Base-by-base conservation (phyloP, 148 eudicot genomes). In the Chenopodium suecicum region DNA sequence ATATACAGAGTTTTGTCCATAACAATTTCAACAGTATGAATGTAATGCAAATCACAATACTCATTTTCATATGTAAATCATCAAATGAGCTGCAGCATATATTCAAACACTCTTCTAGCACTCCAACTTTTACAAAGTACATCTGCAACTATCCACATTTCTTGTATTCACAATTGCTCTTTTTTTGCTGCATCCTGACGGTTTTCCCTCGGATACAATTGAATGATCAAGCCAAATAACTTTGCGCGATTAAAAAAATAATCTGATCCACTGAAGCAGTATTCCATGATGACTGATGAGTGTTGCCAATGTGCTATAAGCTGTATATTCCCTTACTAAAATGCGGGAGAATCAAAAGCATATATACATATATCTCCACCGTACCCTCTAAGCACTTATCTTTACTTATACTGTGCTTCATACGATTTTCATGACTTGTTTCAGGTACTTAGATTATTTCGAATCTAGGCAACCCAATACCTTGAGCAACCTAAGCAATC, bases 381-480 rank as follows among this genome's bases (percentile, higher is more conserved):
- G 22, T 41, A 60, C 56, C 47, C 47, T 67, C 74, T 32, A 71
- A 5, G 69, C 44, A 41, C 44, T 41, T 41, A 58, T 25, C 52
- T 56, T 7, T 31, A 7, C 64, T n/a, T 29, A 73, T n/a, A 44
- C 19, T 20, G 44, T 41, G 58, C 34, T 8, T 13, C 22, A 5
- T 29, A 48, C 10, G 12, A 25, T 48, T 32, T 16, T 44, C 10
- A 65, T 79, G 6, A 66, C 19, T 27, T 78, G 34, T 10, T 7
- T 32, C 16, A 19, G 41, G 25, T 10, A 34, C 48, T 10, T 14
- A 25, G 69, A 70, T 81, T 76, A 85, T 54, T 23, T 63, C 47
- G 89, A 87, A 32, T 90, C 86, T 2, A 94, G 62, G 87, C 98
- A 95, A 46, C 93, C 92, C 34, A 95, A 87, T 41, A 93, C 17